Base-by-base conservation (phyloP, 208 protist genomes). In the Trypanosoma grayi region DNA sequence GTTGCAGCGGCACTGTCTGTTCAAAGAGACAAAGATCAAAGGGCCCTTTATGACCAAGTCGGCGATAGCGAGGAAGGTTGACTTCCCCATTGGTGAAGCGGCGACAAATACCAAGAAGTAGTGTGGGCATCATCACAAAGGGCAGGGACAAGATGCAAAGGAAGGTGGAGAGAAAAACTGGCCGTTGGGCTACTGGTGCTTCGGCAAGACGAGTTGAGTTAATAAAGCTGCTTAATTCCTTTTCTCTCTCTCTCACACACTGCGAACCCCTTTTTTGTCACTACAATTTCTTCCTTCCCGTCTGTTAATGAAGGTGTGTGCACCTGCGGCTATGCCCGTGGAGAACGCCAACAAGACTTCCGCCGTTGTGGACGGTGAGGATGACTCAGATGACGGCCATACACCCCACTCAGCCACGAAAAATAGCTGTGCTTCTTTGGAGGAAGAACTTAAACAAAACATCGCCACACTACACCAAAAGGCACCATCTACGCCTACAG, bases 21-120 rank as follows among this genome's bases (percentile, higher is more conserved):
- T 90, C 55, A 90, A 85, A 48, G 87, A 93, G 40, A 84, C 77
- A 27, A 93, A 93, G 73, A 68, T 93, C 18, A 60, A 75, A 1
- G 87, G 87, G 0, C 87, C 87, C 0, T 93, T 93, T 70, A 78
- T 93, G 77, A 90, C 78, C 2, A 93, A 93, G 60, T 33, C 71
- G 14, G 33, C 70, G 18, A 83, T 93, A 30, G 70, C 65, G n/a
- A 70, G 66, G 22, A 89, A 87, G 46, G 75, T 82, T 10, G 78
- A 81, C 52, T 91, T 85, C 50, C 75, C 84, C 37, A 81, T 77
- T 20, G 73, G 67, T 4, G 48, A 44, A 24, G 50, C 52, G 6
- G 58, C 40, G 16, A 45, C 14, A 22, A 40, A 46, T 4, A 27
- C 44, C 4, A 54, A 62, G 40, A 61, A 68, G 60, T 62, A 61